These are phyloP conservation scores for Epichloe typhina DNA, from an alignment of 2,329 filamentous ascomycete genomes.

Conservation along the genomic window DNA sequence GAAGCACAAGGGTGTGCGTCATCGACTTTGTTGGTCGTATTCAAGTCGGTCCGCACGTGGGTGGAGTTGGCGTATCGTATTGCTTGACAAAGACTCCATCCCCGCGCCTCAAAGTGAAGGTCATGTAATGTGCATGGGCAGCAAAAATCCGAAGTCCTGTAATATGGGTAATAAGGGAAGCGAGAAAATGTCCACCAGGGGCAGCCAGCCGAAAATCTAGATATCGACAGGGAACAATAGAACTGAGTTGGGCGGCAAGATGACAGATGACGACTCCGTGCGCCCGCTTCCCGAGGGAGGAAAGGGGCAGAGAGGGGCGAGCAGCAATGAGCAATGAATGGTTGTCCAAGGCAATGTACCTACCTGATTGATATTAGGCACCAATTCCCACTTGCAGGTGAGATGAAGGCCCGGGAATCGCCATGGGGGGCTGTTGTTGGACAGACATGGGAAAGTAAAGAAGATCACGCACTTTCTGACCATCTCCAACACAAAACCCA, in stretches of 20 bases:
- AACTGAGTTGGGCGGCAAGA: too few relatives aligned
- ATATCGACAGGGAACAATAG: background rate
- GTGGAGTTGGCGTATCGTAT: too few relatives aligned
- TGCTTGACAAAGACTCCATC: too few relatives aligned
- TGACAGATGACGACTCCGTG: background rate
- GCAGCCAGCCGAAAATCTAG: too few relatives aligned
- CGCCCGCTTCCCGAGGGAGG: background rate
- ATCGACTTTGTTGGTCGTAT: background rate
- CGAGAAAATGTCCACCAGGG: background rate
- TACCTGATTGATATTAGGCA: too few relatives aligned
- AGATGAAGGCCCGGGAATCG: too few relatives aligned
- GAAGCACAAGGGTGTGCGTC: conserved; percentile 3
- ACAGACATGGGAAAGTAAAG: too few relatives aligned
- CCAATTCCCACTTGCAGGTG: too few relatives aligned
- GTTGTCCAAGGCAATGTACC: too few relatives aligned
- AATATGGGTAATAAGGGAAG: background rate
- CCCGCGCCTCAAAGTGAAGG: too few relatives aligned
- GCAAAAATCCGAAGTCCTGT: background rate
- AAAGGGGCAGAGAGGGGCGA: background rate
- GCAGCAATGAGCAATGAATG: background rate
- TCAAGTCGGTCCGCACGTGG: background rate
- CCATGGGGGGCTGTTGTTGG: too few relatives aligned
- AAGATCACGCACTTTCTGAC: too few relatives aligned
- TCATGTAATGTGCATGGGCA: background rate
- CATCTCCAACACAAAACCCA: background rate